Base-by-base conservation (phyloP, 2,329 filamentous ascomycete species). In the Didymella pinodella region DNA sequence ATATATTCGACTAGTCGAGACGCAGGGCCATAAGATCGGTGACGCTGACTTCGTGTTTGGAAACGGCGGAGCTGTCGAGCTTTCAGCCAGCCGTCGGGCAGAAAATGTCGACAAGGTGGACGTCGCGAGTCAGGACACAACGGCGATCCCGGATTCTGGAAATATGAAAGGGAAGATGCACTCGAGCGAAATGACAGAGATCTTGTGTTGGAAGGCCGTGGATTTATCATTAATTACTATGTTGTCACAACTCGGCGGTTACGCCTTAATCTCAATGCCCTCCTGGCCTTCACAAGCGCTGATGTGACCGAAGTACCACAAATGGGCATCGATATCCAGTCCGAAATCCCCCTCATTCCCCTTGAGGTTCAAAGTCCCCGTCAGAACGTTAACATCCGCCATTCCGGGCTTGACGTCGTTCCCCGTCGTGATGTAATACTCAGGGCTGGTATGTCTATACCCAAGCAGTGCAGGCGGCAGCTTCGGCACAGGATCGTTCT, bases 401-500 rank as follows among this genome's bases (percentile, higher is more conserved):
- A 61, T 41, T 11, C 58, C 66, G 1, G 71, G 68, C 22, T 46
- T 32, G 0, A 59, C 69, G 3, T 61, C 48, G 31, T 74, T 75
- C 0, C 59, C 71, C 2, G 51, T 70, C 0, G 64, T 66, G 46
- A 79, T 67, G 47, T 75, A 91, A 77, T 87, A 91, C 80, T 92
- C 90, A 1, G 89, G 88, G 16, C 81, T 85, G n/a, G 86, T 84
- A 74, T 92, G 90, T 38, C 83, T 78, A 78, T 87, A 92, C 32
- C 84, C 84, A 50, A 89, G 73, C 45, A 84, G 51, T 57, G 70
- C 86, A 76, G 88, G 85, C 1, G 90, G 89, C 36, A 93, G 80
- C 43, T 86, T 84, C 0, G 90, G 88, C 1, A 92, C 85, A 0
- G 88, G 86, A 72, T 93, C 90, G 65, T 84, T 79, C 41, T 76